phyloP scores from a whole-genome alignment of 169 alveolate genomes.

The Plasmodium coatneyi region DNA sequence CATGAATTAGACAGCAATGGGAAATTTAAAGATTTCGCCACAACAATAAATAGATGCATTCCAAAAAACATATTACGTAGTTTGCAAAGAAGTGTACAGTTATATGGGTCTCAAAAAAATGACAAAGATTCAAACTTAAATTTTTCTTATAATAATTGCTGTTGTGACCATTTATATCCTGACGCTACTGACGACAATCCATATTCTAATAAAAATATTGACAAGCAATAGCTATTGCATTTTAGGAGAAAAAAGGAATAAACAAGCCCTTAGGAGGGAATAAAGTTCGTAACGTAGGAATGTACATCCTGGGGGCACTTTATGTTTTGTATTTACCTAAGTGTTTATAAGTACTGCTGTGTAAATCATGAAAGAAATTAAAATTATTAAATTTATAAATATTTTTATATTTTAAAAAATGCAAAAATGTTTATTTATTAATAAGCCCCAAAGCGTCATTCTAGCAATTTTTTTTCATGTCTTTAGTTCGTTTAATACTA shows the following conservation, averaged over 20 bases:
- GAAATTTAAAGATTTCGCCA: conserved; percentile 66
- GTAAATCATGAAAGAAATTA: not conserved
- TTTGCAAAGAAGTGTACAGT: conserved; percentile 12
- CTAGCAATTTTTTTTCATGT: conserved; percentile 22
- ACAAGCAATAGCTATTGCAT: conserved; percentile 3
- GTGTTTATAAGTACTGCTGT: not conserved
- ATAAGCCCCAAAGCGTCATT: not conserved
- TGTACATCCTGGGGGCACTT: not conserved
- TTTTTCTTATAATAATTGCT: conserved; percentile 33
- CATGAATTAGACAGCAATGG: conserved; percentile 72
- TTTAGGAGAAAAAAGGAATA: not conserved
- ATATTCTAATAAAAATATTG: not conserved
- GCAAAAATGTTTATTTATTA: conserved; percentile 9
- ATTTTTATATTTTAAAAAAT: conserved; percentile 13
- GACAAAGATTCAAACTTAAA: conserved; percentile 30
- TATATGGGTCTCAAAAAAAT: not conserved
- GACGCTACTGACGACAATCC: conserved; percentile 1
- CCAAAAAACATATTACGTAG: conserved; percentile 28
- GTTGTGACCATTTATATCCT: not conserved
- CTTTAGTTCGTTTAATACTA: not conserved
- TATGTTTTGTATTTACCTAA: not conserved
- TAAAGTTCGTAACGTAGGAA: not conserved
- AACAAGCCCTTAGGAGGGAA: not conserved
- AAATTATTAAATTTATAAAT: not conserved
- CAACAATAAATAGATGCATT: conserved; percentile 64